Base-by-base conservation (phyloP, 768 basidiomycete genomes). In the Phlebiopsis flavidoalba region DNA sequence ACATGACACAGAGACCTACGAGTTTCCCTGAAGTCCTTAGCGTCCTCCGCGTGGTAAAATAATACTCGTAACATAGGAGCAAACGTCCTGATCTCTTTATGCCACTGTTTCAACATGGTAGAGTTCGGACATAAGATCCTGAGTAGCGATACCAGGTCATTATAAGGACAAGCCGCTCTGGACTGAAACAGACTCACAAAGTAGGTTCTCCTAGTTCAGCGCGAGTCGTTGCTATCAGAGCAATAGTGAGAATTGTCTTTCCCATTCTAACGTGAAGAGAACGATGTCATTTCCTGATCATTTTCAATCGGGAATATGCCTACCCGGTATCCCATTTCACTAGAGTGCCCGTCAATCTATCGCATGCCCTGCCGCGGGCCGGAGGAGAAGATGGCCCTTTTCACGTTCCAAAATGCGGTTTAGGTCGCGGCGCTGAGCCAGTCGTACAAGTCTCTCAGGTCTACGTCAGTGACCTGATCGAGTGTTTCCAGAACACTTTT, bases 101-200 rank as follows among this genome's bases (percentile, higher is more conserved):
- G 51, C 59, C 59, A 60, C 33, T 60, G 59, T 2, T n/a, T 14
- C 12, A 43, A 8, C 17, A 60, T 43, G 12, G 22, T 40, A 24
- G 26, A 19, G 33, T 53, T 60, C 10, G 59, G 51, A 19, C 59
- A 60, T 12, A 60, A 7, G 24, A 53, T 52, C 14, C 59, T 60
- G 31, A 31, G 26, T 31, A 31, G 26, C 26, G 26, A 6, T 31
- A 6, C 3, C 6, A 31, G 26, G 6, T n/a, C 26, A 6, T 2
- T 31, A 31, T 31, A 31, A 31, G 26, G 6, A 31, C 26, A 31
- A 31, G 26, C 6, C 26, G 26, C 26, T 3, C 26, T 31, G 2
- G 26, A 31, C 26, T 31, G 26, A 6, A 6, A 3, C 26, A 31
- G 6, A 53, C 31, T 15, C 35, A 60, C 51, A 60, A 24, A 7